Evolutionary conservation across 2,329 filamentous ascomycete species (phyloP).

Genomic region (Cordyceps fumosorosea): DNA sequence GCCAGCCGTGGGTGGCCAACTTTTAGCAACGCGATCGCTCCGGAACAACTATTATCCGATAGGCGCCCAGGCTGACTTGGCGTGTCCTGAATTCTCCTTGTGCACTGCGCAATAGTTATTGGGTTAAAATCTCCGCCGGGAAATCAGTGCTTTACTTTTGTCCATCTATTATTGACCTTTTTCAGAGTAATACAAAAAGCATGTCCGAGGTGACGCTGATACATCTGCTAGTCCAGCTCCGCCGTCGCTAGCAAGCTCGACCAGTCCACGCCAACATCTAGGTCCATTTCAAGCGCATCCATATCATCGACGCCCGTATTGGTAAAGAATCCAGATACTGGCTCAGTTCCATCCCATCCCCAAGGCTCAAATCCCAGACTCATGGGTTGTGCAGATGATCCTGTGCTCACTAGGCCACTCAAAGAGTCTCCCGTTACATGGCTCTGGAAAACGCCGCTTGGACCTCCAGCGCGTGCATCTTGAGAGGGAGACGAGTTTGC

Average conservation of each 20-base stretch:
- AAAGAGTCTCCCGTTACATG: not conserved
- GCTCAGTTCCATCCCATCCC: slow-evolving; percentile 28
- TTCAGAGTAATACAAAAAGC: not conserved
- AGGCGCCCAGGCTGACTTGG: not conserved
- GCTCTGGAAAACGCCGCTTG: not conserved
- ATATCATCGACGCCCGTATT: slow-evolving; percentile 16
- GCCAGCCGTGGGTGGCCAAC: not conserved
- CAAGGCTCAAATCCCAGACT: slow-evolving; percentile 21
- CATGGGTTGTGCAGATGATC: not conserved
- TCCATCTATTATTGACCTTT: not conserved
- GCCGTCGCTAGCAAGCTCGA: not conserved
- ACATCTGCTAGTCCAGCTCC: not conserved
- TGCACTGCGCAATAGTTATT: not conserved
- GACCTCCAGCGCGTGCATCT: no score
- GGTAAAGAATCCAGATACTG: slow-evolving; percentile 19
- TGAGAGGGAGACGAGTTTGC: not conserved
- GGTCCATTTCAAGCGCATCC: slow-evolving; percentile 13
- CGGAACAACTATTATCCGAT: slow-evolving; percentile 11
- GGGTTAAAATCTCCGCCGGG: no score
- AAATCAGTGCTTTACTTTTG: not conserved
- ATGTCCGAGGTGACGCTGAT: not conserved
- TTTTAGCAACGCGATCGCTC: not conserved
- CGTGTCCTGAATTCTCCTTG: no score
- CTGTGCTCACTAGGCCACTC: not conserved
- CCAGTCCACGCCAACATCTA: slow-evolving; percentile 22